phyloP scores from a whole-genome alignment of 257 asterid species.

The Plantago elongata region DNA sequence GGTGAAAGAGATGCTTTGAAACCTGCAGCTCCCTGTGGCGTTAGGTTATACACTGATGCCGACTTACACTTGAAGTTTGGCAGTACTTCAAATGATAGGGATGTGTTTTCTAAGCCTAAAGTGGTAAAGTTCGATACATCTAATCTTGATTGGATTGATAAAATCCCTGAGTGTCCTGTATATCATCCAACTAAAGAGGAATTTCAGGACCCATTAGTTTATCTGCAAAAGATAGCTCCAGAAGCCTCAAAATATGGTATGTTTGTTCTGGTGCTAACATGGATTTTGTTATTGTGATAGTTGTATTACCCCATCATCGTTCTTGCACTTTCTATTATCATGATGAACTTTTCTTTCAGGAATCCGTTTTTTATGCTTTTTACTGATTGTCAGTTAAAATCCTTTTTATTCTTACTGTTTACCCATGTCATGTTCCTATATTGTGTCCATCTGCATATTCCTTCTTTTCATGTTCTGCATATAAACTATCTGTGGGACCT shows the following conservation, averaged over 20 bases:
- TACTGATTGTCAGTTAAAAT: no score
- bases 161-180: slow-evolving; percentile 84
- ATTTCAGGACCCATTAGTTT: slow-evolving; percentile 86
- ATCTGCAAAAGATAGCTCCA: slow-evolving; percentile 89
- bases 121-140: slow-evolving; percentile 66
- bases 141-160: slow-evolving; percentile 75
- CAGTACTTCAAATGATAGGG: slow-evolving; percentile 41
- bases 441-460: no score
- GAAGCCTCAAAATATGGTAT: slow-evolving; percentile 94
- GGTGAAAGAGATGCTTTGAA: slow-evolving; percentile 76
- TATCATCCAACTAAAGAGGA: slow-evolving; percentile 78
- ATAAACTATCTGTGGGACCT: neutral
- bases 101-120: slow-evolving; percentile 53
- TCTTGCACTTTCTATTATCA: neutral
- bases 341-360: no score
- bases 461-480: no score
- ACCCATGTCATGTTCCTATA: no score
- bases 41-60: slow-evolving; percentile 44
- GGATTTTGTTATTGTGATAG: no score
- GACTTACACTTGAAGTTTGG: slow-evolving; percentile 39
- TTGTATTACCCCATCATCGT: no score
- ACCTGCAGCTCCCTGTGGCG: slow-evolving; percentile 78
- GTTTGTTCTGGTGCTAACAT: neutral
- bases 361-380: neutral
- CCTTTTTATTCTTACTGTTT: no score